Conservation (phyloP, 192 early-diverging fungal genomes). For the Coemansia sp. region DNA sequence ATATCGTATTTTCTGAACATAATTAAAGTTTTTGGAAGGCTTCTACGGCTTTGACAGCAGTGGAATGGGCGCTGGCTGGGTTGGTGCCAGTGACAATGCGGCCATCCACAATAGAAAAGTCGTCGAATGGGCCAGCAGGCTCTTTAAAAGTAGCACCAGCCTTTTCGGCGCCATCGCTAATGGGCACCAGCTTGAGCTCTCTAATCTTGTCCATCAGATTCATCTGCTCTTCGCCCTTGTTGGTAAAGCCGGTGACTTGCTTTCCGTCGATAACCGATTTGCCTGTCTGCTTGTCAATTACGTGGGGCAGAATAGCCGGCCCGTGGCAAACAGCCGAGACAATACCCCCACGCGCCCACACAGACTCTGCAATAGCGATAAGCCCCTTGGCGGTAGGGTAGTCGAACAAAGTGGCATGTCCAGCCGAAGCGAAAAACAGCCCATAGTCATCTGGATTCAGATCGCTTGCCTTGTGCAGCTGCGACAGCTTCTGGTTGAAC, state of each 20-base stretch:
- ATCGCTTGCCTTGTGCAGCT: constrained; percentile 49
- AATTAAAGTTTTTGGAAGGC: constrained; percentile 35
- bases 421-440: constrained; percentile 57
- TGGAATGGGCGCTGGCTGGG: constrained; percentile 61
- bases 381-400: constrained; percentile 51
- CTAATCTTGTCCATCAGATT: constrained; percentile 43
- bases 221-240: constrained; percentile 62
- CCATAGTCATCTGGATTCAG: constrained; percentile 53
- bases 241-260: constrained; percentile 71
- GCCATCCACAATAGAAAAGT: constrained; percentile 56
- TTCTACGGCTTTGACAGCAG: constrained; percentile 41
- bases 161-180: constrained; percentile 38
- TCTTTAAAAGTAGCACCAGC: constrained; percentile 60
- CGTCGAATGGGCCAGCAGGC: constrained; percentile 55
- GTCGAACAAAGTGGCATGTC: constrained; percentile 56
- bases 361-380: constrained; percentile 53
- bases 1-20: constrained; percentile 36
- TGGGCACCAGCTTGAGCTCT: constrained; percentile 36
- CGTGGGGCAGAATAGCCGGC: constrained; percentile 62
- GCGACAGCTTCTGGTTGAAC: constrained; percentile 45
- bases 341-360: constrained; percentile 56
- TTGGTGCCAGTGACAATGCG: constrained; percentile 69
- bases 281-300: constrained; percentile 59
- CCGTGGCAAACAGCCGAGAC: constrained; percentile 62
- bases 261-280: constrained; percentile 61